phyloP scores from a whole-genome alignment of 208 protist species.

The Blastocrithidia nonstop region DNA sequence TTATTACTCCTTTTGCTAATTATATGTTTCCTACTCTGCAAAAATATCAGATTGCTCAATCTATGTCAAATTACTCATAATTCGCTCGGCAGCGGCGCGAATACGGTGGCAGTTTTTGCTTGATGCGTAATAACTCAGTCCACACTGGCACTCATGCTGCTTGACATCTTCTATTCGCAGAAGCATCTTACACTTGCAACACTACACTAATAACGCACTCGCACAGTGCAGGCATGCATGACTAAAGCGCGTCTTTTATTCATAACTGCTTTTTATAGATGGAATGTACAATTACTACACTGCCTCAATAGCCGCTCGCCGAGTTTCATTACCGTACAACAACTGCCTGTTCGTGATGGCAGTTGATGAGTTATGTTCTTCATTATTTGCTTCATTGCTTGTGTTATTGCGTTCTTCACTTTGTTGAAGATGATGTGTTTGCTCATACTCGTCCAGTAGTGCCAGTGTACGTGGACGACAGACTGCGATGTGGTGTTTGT shows the following conservation, averaged over 20 bases:
- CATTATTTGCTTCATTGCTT: no score
- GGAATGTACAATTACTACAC: no score
- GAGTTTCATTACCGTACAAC: constrained; percentile 7
- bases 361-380: no score
- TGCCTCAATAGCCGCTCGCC: no score
- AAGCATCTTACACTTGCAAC: constrained; percentile 25
- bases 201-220: constrained; percentile 38
- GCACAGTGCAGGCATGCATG: constrained; percentile 28
- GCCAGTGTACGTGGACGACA: constrained; percentile 18
- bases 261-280: no score
- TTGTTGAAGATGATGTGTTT: no score
- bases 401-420: no score
- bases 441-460: constrained; percentile 16
- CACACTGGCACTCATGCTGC: constrained; percentile 57
- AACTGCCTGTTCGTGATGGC: constrained; percentile 9
- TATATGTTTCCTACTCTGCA: constrained; percentile 5
- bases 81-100: constrained; percentile 11
- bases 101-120: constrained; percentile 22
- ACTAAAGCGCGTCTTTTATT: no score
- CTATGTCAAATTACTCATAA: constrained; percentile 6
- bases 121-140: constrained; percentile 17
- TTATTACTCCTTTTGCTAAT: no score
- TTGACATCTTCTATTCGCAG: constrained; percentile 53
- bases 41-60: not conserved
- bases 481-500: constrained; percentile 33